These are phyloP conservation scores for Heteromeles arbutifolia DNA, from an alignment of 306 rosid genomes.

Conservation along the genomic window DNA sequence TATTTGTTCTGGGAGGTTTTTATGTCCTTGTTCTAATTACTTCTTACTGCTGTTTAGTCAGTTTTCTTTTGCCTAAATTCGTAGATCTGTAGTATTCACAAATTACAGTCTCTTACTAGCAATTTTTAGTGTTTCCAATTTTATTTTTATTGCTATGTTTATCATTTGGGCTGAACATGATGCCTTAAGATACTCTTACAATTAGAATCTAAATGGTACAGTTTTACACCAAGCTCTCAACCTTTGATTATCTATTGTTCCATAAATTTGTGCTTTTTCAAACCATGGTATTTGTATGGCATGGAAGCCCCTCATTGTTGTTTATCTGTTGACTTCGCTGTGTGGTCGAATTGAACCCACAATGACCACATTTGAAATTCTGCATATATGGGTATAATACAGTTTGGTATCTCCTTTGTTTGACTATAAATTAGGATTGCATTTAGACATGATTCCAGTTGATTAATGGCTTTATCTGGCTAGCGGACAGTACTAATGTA, in stretches of 20 bases:
- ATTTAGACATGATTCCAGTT: background rate
- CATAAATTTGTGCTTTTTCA: background rate
- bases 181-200: background rate
- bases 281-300: background rate
- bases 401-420: background rate
- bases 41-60: background rate
- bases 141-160: background rate
- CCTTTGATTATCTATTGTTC: background rate
- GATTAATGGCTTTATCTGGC: background rate
- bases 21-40: background rate
- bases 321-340: background rate
- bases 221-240: background rate
- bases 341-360: background rate
- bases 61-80: background rate
- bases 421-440: background rate
- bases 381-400: background rate
- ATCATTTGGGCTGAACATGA: background rate
- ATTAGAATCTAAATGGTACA: background rate
- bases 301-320: background rate
- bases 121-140: background rate
- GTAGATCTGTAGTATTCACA: background rate
- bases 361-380: background rate
- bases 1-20: background rate
- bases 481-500: background rate
- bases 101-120: background rate